Evolutionary conservation across 768 basidiomycete species (phyloP), one percentile per base, ranked within the genome.

Genomic region (Crucibulum laeve): DNA sequence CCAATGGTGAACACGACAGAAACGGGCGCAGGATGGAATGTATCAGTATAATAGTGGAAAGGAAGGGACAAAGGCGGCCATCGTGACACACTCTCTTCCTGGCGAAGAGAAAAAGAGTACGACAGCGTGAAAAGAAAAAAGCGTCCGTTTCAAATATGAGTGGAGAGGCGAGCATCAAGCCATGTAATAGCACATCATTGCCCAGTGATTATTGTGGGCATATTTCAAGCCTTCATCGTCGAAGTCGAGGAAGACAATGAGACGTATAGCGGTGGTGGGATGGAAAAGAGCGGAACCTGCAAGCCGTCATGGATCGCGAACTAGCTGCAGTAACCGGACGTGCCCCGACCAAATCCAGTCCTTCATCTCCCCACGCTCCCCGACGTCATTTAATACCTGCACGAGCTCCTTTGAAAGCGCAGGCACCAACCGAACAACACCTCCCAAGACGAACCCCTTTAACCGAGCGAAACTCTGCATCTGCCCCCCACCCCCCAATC

Each of bases 101-200:
- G 22, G 38, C 34, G 42, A 47, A 47, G 37, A 40, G 35, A 57
- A 55, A 53, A 48, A n/a, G n/a, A n/a, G n/a, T n/a, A n/a, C n/a
- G n/a, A 48, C 55, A 53, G 55, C 60, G 38, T 82, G 79, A 79
- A 83, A 72, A 69, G 62, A 77, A 82, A 76, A 76, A 65, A 82
- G 84, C 85, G 85, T 87, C 85, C 85, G 82, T 84, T 74, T 64
- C 28, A 63, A 64, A 63, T 51, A 65, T 58, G 57, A 42, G 32
- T 21, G 38, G 38, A 24, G 10, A 13, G 43, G 56, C 58, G 55
- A 54, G 51, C 49, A 50, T 49, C 50, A 53, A 59, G 57, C 60
- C 59, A 52, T 56, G 55, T 57, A 57, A 49, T 54, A 42, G 53
- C 48, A 49, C 57, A 49, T 55, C 45, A 47, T 46, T 30, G 51